Base-by-base conservation (phyloP, 257 asterid species). In the Euphrasia confusa region DNA sequence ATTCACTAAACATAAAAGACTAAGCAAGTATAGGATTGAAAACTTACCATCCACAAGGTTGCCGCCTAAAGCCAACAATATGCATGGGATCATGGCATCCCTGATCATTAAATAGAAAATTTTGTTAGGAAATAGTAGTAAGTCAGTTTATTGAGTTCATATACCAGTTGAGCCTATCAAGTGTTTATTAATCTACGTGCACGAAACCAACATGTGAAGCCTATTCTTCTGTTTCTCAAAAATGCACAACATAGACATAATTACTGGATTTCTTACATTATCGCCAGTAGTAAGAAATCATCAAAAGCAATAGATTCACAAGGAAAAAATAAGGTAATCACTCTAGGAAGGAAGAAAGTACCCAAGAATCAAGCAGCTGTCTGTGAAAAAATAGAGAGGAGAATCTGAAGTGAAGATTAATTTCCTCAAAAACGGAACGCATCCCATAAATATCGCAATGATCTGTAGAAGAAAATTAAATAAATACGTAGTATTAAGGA, bases 361-460 rank as follows among this genome's bases (percentile, higher is more conserved):
- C 97, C 99, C 99, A 58, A 93, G 99, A 78, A 93, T 93, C 84
- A 89, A 26, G 75, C 96, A 93, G 83, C 99, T 93, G 82, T 93
- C 97, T 0, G 99, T 85, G 67, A 93, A 89, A 79, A 93, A 89
- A 86, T 89, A 93, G 54, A 93, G 74, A 21, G 97, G 97, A 77
- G 96, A 96, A 76, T 89, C 95, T 54, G 89, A 14, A 44, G 99
- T 87, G 74, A 93, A 82, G 77, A 93, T 70, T 77, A 82, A 64
- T 60, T 78, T 80, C 87, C 81, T 93, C 79, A 93, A 67, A 77
- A 78, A 72, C 42, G 99, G 97, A 63, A 89, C 83, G 35, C 97
- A 85, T 73, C 99, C 99, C 58, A 93, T 71, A 42, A 87, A 14
- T 35, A 93, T 93, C 58, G 99, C 99, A 18, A 89, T 68, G 42